Percentiles rank a stretch among this genome's conserved stretches.
phyloP scores from a whole-genome alignment of 805 yeast genomes.

The Alloascoidea africana region DNA sequence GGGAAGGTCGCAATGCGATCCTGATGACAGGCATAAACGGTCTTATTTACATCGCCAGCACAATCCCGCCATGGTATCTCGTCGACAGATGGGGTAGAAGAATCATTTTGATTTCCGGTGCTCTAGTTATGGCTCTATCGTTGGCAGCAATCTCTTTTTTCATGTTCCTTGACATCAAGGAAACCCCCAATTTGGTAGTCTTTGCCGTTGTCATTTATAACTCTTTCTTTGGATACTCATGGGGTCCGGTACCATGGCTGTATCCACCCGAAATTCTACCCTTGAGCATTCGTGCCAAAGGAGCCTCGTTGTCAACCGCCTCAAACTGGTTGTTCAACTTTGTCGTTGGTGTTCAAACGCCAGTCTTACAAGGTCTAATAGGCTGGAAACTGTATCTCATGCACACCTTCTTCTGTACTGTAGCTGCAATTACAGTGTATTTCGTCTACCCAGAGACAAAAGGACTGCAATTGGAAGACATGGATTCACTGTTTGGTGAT shows the following conservation, averaged over 20 bases:
- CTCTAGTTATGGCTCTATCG: conserved; percentile 2
- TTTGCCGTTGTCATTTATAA: conserved; percentile 9
- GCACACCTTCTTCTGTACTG: neutral
- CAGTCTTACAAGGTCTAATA: conserved; percentile 15
- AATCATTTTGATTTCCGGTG: conserved; percentile 15
- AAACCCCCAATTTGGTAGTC: conserved; percentile 7
- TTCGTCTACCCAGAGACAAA: conserved; percentile 79
- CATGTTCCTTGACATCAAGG: conserved; percentile 6
- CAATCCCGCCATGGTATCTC: conserved; percentile 27
- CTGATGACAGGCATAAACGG: conserved; percentile 21
- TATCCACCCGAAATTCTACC: conserved; percentile 47
- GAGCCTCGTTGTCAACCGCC: conserved; percentile 34
- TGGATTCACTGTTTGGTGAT: conserved; percentile 83
- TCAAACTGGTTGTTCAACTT: conserved; percentile 47
- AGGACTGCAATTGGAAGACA: conserved; percentile 78
- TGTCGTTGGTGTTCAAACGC: conserved; percentile 50
- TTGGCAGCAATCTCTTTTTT: conserved; percentile 8
- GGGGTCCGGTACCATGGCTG: conserved; percentile 22
- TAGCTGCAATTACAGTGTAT: conserved; percentile 31
- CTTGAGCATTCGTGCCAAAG: conserved; percentile 43
- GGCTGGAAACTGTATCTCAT: neutral
- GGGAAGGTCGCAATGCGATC: conserved; percentile 18
- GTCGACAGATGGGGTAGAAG: conserved; percentile 31
- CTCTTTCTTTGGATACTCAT: conserved; percentile 1
- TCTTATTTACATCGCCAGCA: conserved; percentile 24